Base-by-base conservation (phyloP, 352 stramenopile genomes). In the Pilasporangium apinafurcum region DNA sequence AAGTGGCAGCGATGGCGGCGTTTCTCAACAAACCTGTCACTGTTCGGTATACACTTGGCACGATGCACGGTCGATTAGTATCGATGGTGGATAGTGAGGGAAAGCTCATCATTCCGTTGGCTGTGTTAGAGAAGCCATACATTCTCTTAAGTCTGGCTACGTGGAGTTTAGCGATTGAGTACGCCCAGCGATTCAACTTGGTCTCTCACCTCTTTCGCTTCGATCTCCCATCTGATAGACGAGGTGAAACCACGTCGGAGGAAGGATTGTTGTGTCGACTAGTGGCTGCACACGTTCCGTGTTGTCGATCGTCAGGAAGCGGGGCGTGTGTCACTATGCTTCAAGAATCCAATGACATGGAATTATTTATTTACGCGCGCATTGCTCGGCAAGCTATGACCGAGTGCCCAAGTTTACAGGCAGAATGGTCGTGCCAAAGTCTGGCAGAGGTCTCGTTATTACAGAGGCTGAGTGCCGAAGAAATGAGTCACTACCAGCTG, bases 11-110 rank as follows among this genome's bases (percentile, higher is more conserved):
- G 8, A 53, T 82, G 20, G 59, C 65, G 1, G 60, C 63, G 12
- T 77, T 72, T 46, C n/a, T 74, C n/a, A 47, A 77, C 51, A 45
- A 79, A 13, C 57, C 63, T 30, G 50, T 59, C 8, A 24, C 31
- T 13, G 50, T 62, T 22, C 65, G 66, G 5, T 79, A 51, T 22
- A 72, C 57, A 8, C 35, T 74, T 7, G 63, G 63, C 33, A 82
- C 69, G 8, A 65, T 75, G 38, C 65, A 79, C 29, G 62, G 65
- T 0, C 62, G 65, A 13, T 36, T 77, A 5, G 37, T 72, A 25
- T 59, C 63, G 12, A 78, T 78, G 65, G 39, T 78, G 22, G 68
- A 64, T 22, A 35, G 27, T 0, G 42, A 44, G 8, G 65, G 70
- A 36, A 53, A 72, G 31, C 33, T 78, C 8, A 12, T 47, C 21